Evolutionary conservation across 2,329 filamentous ascomycete species (phyloP), one percentile per base, ranked within the genome.

Genomic region (Didymella pinodella): DNA sequence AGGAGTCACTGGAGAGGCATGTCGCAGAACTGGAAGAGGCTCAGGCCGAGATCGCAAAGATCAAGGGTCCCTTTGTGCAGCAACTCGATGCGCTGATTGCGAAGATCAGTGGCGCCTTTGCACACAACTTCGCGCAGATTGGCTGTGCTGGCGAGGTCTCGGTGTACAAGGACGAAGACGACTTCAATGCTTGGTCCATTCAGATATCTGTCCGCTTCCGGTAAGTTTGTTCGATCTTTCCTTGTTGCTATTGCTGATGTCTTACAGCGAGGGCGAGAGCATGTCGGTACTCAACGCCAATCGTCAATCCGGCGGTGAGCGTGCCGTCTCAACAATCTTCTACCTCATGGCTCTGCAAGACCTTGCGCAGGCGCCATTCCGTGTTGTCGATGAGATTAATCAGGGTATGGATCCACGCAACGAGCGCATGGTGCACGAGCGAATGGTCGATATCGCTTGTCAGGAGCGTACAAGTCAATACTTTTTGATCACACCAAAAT

Each of bases 341-440:
- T 99, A 96, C 80, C 91, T 99, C 56, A 98, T 99, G 93, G 92
- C 95, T 5, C 86, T 99, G 26, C 95, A 99, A 77, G 91, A 91
- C 48, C 88, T 99, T 70, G 94, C 95, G 16, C 90, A 93, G 70
- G 93, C 93, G 3, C 95, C 95, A 1, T 99, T 99, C 85, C 92
- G 95, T 51, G 94, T 99, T 48, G 95, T 99, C 59, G 95, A 99
- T 78, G 95, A 99, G 81, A 99, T 99, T 83, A 99, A 99, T 75
- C 95, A 99, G 80, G 95, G 95, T 66, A 99, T 99, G 95, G 95
- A 99, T 77, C 95, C 94, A 43, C 89, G 95, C 70, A 99, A 99
- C 78, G 95, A 99, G 79, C 91, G 95, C 68, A 96, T 97, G 87
- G 93, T 99, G 16, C 95, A 99, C 79, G 92, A 94, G 75, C 91